These are phyloP conservation scores for Magnusiomyces suaveolens DNA, from an alignment of 1,139 yeast species.

Conservation along the genomic window DNA sequence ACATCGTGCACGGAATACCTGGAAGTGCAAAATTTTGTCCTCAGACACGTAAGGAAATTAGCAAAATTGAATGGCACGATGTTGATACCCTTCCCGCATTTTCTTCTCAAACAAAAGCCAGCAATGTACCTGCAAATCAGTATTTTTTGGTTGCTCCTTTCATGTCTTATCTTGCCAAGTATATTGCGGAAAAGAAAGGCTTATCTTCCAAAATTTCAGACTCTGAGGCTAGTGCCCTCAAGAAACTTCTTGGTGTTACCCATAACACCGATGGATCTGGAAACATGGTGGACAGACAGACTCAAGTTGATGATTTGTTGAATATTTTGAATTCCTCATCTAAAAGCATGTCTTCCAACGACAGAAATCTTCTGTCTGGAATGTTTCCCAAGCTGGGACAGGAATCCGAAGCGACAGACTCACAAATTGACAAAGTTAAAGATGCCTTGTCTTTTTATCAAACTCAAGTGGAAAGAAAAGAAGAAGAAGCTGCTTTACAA, in stretches of 20 bases:
- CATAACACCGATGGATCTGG: slow-evolving; percentile 12
- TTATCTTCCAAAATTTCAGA: slow-evolving; percentile 25
- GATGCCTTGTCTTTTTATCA: slow-evolving; percentile 28
- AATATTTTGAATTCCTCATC: slow-evolving; percentile 18
- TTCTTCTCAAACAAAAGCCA: slow-evolving; percentile 18
- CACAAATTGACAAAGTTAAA: slow-evolving; percentile 22
- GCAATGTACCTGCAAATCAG: slow-evolving; percentile 17
- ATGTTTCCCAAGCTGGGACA: background rate
- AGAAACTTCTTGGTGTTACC: slow-evolving; percentile 28
- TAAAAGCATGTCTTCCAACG: background rate
- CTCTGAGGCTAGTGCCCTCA: slow-evolving; percentile 30
- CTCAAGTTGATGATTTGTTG: slow-evolving; percentile 21
- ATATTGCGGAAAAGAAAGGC: slow-evolving; percentile 28
- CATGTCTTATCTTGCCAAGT: slow-evolving; percentile 27
- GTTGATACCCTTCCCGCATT: slow-evolving; percentile 40
- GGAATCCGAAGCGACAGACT: slow-evolving; percentile 2
- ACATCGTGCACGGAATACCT: slow-evolving; percentile 68
- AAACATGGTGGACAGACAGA: slow-evolving; percentile 15
- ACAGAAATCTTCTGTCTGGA: background rate
- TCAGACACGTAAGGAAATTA: slow-evolving; percentile 77
- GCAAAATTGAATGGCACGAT: slow-evolving; percentile 52
- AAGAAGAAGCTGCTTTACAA: slow-evolving; percentile 10
- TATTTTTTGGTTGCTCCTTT: slow-evolving; percentile 36
- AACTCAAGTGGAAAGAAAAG: slow-evolving; percentile 20
- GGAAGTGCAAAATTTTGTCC: slow-evolving; percentile 69